Percentiles rank a stretch among this genome's conserved stretches.
Conservation (phyloP, 768 basidiomycete genomes). For the Hysterangium stoloniferum region DNA sequence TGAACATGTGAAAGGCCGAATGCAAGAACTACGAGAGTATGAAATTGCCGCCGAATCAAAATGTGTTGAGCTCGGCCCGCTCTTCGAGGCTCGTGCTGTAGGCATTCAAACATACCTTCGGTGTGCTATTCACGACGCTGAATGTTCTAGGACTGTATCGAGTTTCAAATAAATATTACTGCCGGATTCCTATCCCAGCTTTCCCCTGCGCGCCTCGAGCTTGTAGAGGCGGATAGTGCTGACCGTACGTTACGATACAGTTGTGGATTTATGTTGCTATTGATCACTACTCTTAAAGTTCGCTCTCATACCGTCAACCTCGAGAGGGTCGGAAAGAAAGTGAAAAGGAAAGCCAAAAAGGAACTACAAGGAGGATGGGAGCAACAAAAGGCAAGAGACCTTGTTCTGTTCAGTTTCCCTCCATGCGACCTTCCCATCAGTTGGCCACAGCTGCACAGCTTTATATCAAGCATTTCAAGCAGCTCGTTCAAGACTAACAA, state of each 20-base stretch:
- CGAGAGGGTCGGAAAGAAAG: background rate
- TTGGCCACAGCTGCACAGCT: slow-evolving; percentile 1
- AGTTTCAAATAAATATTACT: background rate
- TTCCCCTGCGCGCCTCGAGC: slow-evolving; percentile 3
- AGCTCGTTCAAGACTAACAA: slow-evolving; percentile 1
- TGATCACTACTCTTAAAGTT: background rate
- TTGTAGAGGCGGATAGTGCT: slow-evolving; percentile 5
- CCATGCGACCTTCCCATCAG: background rate
- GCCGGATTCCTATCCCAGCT: background rate
- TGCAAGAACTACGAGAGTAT: background rate
- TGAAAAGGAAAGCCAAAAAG: background rate
- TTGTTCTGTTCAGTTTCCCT: background rate
- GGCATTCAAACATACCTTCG: background rate
- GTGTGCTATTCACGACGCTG: background rate
- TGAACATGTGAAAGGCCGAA: background rate
- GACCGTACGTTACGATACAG: background rate
- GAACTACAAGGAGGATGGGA: background rate
- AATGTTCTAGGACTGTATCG: background rate
- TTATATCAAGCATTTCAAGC: slow-evolving; percentile 7
- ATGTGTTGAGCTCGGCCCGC: slow-evolving; percentile 2
- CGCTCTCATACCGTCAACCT: slow-evolving; percentile 4
- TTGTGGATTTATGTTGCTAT: background rate
- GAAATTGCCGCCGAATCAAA: slow-evolving; percentile 1
- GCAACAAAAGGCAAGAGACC: slow-evolving; percentile 1
- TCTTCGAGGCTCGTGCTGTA: slow-evolving; percentile 3